Evolutionary conservation across 805 yeast species (phyloP).

Genomic region (Ogataea nitratoaversa): DNA sequence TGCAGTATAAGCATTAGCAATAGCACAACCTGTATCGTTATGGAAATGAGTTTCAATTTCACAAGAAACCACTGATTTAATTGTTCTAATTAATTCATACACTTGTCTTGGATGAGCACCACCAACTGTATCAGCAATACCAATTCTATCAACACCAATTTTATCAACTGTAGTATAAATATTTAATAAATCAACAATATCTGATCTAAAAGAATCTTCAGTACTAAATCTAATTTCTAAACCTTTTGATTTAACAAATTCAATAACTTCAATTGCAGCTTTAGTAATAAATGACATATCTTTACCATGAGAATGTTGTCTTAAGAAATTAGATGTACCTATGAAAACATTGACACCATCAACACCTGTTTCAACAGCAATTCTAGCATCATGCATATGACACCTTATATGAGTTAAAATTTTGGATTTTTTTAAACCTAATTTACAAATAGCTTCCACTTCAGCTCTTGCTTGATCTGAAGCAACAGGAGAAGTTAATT

Average conservation of each 20-base stretch:
- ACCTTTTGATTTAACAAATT: conserved; percentile 57
- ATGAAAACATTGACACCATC: conserved; percentile 61
- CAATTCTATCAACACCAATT: conserved; percentile 58
- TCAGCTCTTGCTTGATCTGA: conserved; percentile 54
- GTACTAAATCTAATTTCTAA: conserved; percentile 55
- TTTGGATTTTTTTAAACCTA: conserved; percentile 51
- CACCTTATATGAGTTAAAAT: conserved; percentile 57
- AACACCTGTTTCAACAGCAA: conserved; percentile 59
- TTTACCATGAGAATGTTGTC: conserved; percentile 57
- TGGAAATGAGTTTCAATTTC: conserved; percentile 62
- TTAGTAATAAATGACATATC: conserved; percentile 58
- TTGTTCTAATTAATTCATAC: conserved; percentile 53
- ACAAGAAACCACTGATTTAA: conserved; percentile 53
- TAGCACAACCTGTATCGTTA: conserved; percentile 61
- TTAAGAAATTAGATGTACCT: conserved; percentile 54
- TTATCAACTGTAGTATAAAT: conserved; percentile 59
- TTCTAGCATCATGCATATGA: conserved; percentile 58
- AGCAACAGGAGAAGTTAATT: conserved; percentile 57
- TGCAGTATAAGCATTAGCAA: conserved; percentile 60
- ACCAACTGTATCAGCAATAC: conserved; percentile 62
- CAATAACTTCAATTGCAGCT: conserved; percentile 54
- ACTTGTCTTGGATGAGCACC: conserved; percentile 64
- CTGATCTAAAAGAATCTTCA: conserved; percentile 59
- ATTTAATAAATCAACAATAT: conserved; percentile 54
- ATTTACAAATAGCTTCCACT: conserved; percentile 56